Conservation (phyloP, 176 grass and related monocot species). For the Saccharum spontaneum region DNA sequence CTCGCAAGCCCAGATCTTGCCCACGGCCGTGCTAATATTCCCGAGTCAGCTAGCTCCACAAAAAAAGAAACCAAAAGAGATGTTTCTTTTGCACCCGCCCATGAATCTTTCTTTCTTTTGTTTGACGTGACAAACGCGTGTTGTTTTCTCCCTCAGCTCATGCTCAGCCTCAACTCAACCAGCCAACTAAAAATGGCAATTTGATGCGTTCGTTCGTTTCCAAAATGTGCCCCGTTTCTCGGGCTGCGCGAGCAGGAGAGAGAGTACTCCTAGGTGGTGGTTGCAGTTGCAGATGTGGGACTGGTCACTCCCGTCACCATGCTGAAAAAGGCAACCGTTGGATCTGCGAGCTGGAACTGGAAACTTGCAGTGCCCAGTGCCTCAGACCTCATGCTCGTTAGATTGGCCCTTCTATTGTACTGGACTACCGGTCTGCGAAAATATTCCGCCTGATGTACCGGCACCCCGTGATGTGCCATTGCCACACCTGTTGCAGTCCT, state of each 20-base stretch:
- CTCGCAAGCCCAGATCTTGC: conserved; percentile 40
- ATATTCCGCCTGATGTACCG: conserved; percentile 31
- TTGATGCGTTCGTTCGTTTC: conserved; percentile 7
- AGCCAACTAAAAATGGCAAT: conserved; percentile 33
- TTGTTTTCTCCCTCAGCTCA: not conserved
- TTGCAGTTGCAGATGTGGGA: conserved; percentile 36
- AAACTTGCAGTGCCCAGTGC: conserved; percentile 20
- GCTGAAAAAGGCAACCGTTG: conserved; percentile 46
- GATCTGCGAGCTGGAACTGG: conserved; percentile 51
- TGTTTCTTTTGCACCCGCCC: not conserved
- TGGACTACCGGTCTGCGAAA: conserved; percentile 29
- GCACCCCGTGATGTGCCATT: not conserved
- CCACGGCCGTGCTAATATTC: not conserved
- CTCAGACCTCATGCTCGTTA: conserved; percentile 11
- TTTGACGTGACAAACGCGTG: conserved; percentile 48
- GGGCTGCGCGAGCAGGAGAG: conserved; percentile 18
- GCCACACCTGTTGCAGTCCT: conserved; percentile 17
- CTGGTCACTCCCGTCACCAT: conserved; percentile 42
- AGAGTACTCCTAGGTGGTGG: too few relatives aligned
- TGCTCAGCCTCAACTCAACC: not conserved
- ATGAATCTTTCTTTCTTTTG: conserved; percentile 28
- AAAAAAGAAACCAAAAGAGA: not conserved
- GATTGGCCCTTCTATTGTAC: conserved; percentile 41
- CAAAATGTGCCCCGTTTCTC: conserved; percentile 29
- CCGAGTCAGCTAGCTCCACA: not conserved